Evolutionary conservation across 805 yeast species (phyloP).

Genomic region (Blastobotrys robertii): DNA sequence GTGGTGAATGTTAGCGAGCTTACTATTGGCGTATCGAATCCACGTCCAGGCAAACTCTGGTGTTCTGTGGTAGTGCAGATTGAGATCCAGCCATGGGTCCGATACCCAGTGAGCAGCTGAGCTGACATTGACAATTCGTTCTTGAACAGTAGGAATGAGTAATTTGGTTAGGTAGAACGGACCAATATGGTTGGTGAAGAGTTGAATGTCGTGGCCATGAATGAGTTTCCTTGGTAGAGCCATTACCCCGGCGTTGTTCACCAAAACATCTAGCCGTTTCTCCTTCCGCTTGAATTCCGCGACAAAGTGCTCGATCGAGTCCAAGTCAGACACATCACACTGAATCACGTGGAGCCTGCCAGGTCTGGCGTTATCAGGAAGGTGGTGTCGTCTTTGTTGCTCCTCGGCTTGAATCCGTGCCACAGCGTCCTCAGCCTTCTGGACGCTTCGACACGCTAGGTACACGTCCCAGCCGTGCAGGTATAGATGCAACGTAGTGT

Average conservation of each 20-base stretch:
- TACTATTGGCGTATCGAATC: slow-evolving; percentile 69
- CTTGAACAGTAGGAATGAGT: slow-evolving; percentile 40
- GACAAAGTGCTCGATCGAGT: slow-evolving; percentile 1
- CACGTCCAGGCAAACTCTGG: slow-evolving; percentile 69
- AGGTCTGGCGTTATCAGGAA: slow-evolving; percentile 3
- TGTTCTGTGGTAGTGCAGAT: slow-evolving; percentile 39
- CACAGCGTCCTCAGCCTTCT: slow-evolving; percentile 48
- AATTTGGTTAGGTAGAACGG: slow-evolving; percentile 61
- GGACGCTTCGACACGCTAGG: slow-evolving; percentile 57
- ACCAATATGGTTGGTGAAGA: slow-evolving; percentile 69
- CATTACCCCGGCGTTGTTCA: slow-evolving; percentile 76
- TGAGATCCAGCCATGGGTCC: slow-evolving; percentile 38
- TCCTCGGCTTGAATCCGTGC: slow-evolving; percentile 50
- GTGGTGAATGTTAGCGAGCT: slow-evolving; percentile 68
- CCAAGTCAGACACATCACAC: slow-evolving; percentile 9
- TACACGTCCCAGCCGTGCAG: slow-evolving; percentile 72
- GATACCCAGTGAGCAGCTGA: slow-evolving; percentile 57
- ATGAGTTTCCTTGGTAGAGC: slow-evolving; percentile 59
- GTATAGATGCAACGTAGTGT: slow-evolving; percentile 62
- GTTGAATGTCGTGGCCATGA: slow-evolving; percentile 64
- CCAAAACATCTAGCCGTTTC: slow-evolving; percentile 43
- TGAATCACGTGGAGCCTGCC: slow-evolving; percentile 10
- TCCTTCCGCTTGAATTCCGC: slow-evolving; percentile 1
- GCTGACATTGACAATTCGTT: slow-evolving; percentile 50
- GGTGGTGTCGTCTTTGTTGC: slow-evolving; percentile 14